A percentile compares a stretch with the other conserved stretches of the same genome.
Conservation (phyloP, 495 filamentous ascomycete genomes). For the Penicillium bialowiezense region DNA sequence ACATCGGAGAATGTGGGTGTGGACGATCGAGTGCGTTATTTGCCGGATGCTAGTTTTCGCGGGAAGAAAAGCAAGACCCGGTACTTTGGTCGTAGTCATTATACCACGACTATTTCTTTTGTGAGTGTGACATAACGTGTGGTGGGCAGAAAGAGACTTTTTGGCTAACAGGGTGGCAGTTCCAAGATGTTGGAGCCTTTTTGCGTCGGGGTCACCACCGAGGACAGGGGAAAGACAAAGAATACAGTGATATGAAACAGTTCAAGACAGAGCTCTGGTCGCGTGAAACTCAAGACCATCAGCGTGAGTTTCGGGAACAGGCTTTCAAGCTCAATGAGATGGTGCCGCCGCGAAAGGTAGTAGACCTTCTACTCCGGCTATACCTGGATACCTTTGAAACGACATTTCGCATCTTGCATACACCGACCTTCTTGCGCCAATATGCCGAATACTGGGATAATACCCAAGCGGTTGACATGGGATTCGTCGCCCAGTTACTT, state of each 20-base stretch:
- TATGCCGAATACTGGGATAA: slow-evolving; percentile 51
- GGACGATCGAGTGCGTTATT: slow-evolving; percentile 27
- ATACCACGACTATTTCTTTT: slow-evolving; percentile 42
- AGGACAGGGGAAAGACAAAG: slow-evolving; percentile 24
- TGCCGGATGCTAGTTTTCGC: slow-evolving; percentile 39
- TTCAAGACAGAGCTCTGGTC: slow-evolving; percentile 32
- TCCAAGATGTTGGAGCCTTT: slow-evolving; percentile 45
- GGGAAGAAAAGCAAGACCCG: slow-evolving; percentile 47
- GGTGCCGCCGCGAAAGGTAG: slow-evolving; percentile 45
- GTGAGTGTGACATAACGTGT: slow-evolving; percentile 38
- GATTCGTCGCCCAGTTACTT: slow-evolving; percentile 47
- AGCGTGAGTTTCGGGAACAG: slow-evolving; percentile 41
- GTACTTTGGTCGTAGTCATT: slow-evolving; percentile 49
- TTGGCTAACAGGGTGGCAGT: slow-evolving; percentile 31
- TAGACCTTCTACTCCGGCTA: slow-evolving; percentile 49
- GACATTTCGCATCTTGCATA: slow-evolving; percentile 54
- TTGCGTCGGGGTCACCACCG: slow-evolving; percentile 39
- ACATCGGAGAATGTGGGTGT: slow-evolving; percentile 29
- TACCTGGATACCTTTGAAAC: slow-evolving; percentile 60
- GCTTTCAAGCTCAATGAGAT: slow-evolving; percentile 38
- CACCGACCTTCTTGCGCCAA: slow-evolving; percentile 52
- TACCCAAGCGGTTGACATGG: slow-evolving; percentile 26
- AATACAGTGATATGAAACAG: slow-evolving; percentile 31
- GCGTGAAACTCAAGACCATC: slow-evolving; percentile 33
- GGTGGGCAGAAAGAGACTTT: too few species aligned